phyloP scores from a whole-genome alignment of 345 rosid species.

The Viola odorata region DNA sequence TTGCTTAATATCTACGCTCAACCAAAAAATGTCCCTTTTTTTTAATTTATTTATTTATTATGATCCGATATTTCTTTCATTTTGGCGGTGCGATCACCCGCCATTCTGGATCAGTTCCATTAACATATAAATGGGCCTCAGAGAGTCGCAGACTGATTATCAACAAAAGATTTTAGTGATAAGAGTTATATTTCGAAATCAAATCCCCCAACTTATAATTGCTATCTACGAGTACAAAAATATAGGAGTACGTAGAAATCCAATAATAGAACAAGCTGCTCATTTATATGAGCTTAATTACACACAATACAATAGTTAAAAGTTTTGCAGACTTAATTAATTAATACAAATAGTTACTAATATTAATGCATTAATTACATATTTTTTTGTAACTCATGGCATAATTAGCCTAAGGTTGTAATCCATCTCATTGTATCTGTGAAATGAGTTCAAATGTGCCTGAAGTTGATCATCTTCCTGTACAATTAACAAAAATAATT shows the following conservation, averaged over 20 bases:
- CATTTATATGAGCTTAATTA: not conserved
- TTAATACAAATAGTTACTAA: not conserved
- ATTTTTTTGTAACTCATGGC: not conserved
- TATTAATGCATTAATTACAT: not conserved
- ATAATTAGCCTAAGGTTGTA: slow-evolving; percentile 1
- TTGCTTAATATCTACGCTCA: not conserved
- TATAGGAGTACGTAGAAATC: not conserved
- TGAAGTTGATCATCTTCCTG: not conserved
- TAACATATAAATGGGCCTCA: no score
- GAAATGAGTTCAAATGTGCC: slow-evolving; percentile 4
- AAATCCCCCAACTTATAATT: not conserved
- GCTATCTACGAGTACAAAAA: not conserved
- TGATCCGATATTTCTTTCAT: no score
- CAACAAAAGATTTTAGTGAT: no score
- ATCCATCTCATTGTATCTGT: not conserved
- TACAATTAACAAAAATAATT: not conserved
- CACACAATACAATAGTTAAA: not conserved
- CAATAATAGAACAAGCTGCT: not conserved
- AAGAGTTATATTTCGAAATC: not conserved
- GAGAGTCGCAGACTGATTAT: no score
- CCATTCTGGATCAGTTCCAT: no score
- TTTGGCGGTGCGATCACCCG: no score
- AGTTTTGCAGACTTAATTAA: not conserved
- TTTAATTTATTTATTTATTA: no score
- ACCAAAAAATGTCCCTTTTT: no score